Base-by-base conservation (phyloP, 352 stramenopile genomes). In the Pythium vanterpoolii region DNA sequence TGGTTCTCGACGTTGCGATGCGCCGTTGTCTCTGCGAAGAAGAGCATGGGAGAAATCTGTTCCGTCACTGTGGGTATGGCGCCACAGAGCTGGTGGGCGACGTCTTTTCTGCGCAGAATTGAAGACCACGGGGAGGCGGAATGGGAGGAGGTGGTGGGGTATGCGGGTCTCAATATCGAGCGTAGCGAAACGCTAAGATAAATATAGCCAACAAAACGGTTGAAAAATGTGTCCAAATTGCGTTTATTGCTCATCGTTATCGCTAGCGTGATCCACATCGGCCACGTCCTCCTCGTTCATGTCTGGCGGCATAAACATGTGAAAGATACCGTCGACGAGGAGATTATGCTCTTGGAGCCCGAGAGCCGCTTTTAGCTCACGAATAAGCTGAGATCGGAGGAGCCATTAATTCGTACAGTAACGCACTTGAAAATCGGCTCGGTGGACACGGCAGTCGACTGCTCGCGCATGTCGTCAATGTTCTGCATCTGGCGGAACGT, bases 11-110 rank as follows among this genome's bases (percentile, higher is more conserved):
- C 5, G 50, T 47, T 14, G 50, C 50, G 14, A 46, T 57, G 33
- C 33, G 33, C 9, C n/a, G 16, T 19, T 57, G 50, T 54, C 6
- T 54, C 18, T 8, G 16, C 4, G 4, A 5, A 5, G 28, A 43
- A 56, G 7, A 24, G 5, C 7, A 27, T 44, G 48, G 48, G 26
- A 16, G 4, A 6, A 54, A 54, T 30, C 16, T 56, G 3, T 56
- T 56, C 30, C 30, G 30, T 4, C 11, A 56, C 31, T 56, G 48
- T 23, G 48, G 48, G 18, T 56, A 56, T 31, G 31, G 30, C 18
- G 11, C n/a, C 48, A 44, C 31, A 13, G 31, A 36, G 11, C 31
- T 6, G 11, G 31, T 13, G 31, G 6, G 31, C 31, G 31, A 13
- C 11, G 6, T 11, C 6, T 36, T 13, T 36, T 36, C 6, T 6